phyloP scores from a whole-genome alignment of 345 rosid genomes.

The Limnanthes douglasii region DNA sequence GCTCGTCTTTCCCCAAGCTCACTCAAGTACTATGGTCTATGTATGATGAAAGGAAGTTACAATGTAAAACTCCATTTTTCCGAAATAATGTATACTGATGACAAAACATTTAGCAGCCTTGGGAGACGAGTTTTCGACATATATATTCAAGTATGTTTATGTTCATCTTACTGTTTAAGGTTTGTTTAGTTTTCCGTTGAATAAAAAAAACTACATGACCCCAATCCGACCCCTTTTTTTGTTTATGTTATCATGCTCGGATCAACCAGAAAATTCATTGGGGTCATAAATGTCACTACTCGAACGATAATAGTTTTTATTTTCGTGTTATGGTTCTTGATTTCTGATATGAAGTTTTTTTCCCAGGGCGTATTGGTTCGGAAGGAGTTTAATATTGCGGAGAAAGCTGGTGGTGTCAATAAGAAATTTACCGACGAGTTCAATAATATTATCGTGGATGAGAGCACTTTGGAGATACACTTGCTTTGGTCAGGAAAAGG shows the following conservation, averaged over 20 bases:
- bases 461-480: slow-evolving; percentile 63
- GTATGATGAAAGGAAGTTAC: slow-evolving; percentile 43
- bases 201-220: too few species aligned
- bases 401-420: slow-evolving; percentile 68
- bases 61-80: slow-evolving; percentile 71
- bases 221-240: too few species aligned
- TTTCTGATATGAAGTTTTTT: background rate
- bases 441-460: slow-evolving; percentile 25
- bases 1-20: slow-evolving; percentile 69
- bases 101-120: slow-evolving; percentile 34
- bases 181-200: too few species aligned
- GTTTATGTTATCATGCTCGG: too few species aligned
- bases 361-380: slow-evolving; percentile 38
- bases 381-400: slow-evolving; percentile 48
- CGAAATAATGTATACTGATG: slow-evolving; percentile 57
- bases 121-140: slow-evolving; percentile 68
- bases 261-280: too few species aligned
- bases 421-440: slow-evolving; percentile 11
- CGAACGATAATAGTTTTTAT: too few species aligned
- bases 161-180: too few species aligned
- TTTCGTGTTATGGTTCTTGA: background rate
- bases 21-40: slow-evolving; percentile 70
- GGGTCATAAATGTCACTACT: background rate
- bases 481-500: slow-evolving; percentile 81
- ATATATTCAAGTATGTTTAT: slow-evolving; percentile 57